phyloP scores from a whole-genome alignment of 2,329 filamentous ascomycete genomes.

The Fragosphaeria purpurea region DNA sequence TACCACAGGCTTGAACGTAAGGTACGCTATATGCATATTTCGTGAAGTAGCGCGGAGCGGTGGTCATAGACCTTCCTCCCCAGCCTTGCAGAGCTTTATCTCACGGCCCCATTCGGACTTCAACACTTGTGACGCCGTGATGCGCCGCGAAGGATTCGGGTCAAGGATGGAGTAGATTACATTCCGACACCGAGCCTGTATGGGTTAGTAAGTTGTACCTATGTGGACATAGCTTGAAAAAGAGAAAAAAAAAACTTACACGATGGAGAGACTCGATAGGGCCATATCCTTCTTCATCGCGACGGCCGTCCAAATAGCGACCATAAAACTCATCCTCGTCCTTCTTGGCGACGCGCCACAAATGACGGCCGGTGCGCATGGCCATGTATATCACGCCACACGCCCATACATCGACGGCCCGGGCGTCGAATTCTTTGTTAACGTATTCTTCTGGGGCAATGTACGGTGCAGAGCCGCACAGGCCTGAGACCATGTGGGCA shows the following conservation, averaged over 20 bases:
- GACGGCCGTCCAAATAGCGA: constrained; percentile 82
- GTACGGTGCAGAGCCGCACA: constrained; percentile 94
- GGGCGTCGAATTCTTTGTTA: constrained; percentile 90
- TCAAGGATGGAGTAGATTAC: constrained; percentile 98
- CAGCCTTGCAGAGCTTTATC: constrained; percentile 93
- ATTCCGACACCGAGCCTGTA: constrained; percentile 86
- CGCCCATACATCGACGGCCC: constrained; percentile 97
- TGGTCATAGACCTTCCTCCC: constrained; percentile 78
- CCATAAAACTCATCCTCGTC: constrained; percentile 97
- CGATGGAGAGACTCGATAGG: constrained; percentile 92
- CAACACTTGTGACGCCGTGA: constrained; percentile 91
- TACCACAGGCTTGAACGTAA: not conserved
- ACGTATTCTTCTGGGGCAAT: constrained; percentile 95
- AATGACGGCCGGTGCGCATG: constrained; percentile 89
- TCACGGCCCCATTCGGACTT: constrained; percentile 98
- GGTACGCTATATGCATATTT: not conserved
- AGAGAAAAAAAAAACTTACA: constrained; percentile 45
- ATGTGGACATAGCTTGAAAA: constrained; percentile 12
- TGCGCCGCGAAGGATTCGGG: constrained; percentile 81
- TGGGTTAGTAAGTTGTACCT: not conserved
- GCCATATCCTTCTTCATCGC: constrained; percentile 90
- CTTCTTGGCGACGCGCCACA: constrained; percentile 95
- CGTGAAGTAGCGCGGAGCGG: constrained; percentile 4
- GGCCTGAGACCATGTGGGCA: constrained; percentile 92
- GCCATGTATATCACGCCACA: constrained; percentile 99